Percentiles rank a stretch among this genome's conserved stretches.
These are phyloP conservation scores for Rubia balearica DNA, from an alignment of 305 asterid genomes.

Conservation along the genomic window DNA sequence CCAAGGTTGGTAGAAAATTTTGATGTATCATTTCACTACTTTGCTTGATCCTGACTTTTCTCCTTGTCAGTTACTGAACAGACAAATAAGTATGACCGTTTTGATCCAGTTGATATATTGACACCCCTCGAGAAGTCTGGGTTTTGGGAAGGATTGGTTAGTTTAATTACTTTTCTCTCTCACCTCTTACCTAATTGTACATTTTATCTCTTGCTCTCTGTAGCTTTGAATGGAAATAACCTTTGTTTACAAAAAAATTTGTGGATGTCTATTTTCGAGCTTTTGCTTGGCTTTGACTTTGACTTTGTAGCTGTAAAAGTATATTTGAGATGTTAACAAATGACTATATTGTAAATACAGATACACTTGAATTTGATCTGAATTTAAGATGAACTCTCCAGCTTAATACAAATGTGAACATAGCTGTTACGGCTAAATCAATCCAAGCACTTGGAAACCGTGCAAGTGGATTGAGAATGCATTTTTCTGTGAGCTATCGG, in stretches of 20 bases:
- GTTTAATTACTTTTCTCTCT: conserved; percentile 20
- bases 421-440: conserved; percentile 98
- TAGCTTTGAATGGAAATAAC: conserved; percentile 3
- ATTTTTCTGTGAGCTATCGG: conserved; percentile 82
- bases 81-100: conserved; percentile 93
- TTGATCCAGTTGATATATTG: conserved; percentile 95
- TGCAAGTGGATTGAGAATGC: conserved; percentile 86
- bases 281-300: background rate
- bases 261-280: background rate
- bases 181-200: background rate
- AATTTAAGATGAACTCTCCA: conserved; percentile 30
- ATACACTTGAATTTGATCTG: conserved; percentile 3
- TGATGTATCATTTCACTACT: conserved; percentile 7
- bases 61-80: conserved; percentile 75
- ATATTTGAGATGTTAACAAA: background rate
- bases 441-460: conserved; percentile 95
- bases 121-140: conserved; percentile 91
- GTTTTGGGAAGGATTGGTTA: conserved; percentile 99
- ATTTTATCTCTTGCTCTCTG: background rate
- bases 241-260: conserved; percentile 42
- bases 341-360: background rate
- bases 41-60: conserved; percentile 26
- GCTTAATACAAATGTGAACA: conserved; percentile 95
- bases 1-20: background rate
- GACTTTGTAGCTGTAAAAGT: background rate